phyloP scores from a whole-genome alignment of 1,139 yeast species.

The Kurtzmaniella quercitrusa region DNA sequence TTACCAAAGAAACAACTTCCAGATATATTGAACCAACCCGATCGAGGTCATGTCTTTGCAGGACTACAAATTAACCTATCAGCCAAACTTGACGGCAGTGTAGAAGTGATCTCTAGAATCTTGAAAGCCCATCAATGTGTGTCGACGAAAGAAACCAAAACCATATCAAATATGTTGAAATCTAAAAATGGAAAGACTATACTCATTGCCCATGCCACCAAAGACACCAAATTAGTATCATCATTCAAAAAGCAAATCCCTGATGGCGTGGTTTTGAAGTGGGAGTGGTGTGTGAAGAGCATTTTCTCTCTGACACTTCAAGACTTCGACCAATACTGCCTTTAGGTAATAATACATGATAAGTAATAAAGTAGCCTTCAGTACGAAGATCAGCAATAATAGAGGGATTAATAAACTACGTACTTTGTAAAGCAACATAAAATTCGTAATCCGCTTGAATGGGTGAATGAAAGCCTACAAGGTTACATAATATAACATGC shows the following conservation, averaged over 20 bases:
- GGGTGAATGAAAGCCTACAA: no score
- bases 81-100: conserved; percentile 64
- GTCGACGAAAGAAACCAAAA: conserved; percentile 29
- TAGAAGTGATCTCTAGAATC: conserved; percentile 55
- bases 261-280: conserved; percentile 42
- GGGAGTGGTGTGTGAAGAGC: conserved; percentile 67
- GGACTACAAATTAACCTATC: conserved; percentile 54
- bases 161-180: conserved; percentile 10
- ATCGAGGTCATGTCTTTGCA: conserved; percentile 38
- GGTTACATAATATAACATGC: no score
- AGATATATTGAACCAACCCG: conserved; percentile 18
- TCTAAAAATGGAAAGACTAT: conserved; percentile 16
- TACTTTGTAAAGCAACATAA: no score
- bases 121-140: conserved; percentile 61
- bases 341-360: conserved; percentile 10
- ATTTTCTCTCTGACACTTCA: conserved; percentile 47
- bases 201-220: conserved; percentile 35
- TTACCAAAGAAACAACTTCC: conserved; percentile 1
- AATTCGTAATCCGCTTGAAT: no score
- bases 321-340: conserved; percentile 18
- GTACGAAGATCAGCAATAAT: no score
- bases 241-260: conserved; percentile 32
- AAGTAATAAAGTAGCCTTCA: no score
- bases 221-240: conserved; percentile 42
- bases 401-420: no score